These are phyloP conservation scores for Euphorbia lathyris DNA, from an alignment of 345 rosid species.

Conservation along the genomic window DNA sequence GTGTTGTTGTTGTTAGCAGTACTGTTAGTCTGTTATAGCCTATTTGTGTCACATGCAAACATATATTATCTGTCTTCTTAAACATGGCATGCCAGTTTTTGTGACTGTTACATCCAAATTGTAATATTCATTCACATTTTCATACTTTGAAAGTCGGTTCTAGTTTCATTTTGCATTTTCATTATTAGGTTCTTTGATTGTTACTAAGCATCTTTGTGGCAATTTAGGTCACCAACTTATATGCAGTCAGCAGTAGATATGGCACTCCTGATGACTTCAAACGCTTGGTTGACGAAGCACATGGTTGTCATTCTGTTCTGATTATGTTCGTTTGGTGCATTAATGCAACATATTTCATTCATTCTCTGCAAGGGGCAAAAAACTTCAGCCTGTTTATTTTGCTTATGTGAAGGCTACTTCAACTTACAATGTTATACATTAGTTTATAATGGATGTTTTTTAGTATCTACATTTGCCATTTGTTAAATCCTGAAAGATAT, in stretches of 20 bases:
- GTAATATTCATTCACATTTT: background rate
- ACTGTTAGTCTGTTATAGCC: too few species aligned
- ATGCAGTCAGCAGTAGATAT: conserved; percentile 86
- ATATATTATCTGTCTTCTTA: too few species aligned
- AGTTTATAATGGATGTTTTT: background rate
- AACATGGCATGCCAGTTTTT: background rate
- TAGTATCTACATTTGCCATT: background rate
- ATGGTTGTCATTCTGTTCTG: conserved; percentile 49
- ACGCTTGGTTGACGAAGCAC: conserved; percentile 90
- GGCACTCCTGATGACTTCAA: conserved; percentile 98
- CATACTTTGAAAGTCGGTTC: background rate
- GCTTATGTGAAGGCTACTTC: conserved; percentile 1
- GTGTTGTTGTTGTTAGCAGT: too few species aligned
- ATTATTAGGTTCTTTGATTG: conserved; percentile 5
- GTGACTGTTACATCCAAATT: background rate
- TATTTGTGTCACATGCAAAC: too few species aligned
- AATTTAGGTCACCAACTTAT: conserved; percentile 82
- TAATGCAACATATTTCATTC: conserved; percentile 6
- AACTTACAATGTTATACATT: conserved; percentile 3
- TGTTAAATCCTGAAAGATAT: background rate
- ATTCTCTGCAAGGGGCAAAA: conserved; percentile 7
- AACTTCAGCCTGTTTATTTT: background rate
- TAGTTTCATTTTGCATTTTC: background rate
- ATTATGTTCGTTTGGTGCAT: conserved; percentile 3
- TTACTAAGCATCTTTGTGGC: conserved; percentile 21